A percentile compares a stretch with the other conserved stretches of the same genome.
Evolutionary conservation across 805 yeast genomes (phyloP).

Genomic region (Millerago galiae): DNA sequence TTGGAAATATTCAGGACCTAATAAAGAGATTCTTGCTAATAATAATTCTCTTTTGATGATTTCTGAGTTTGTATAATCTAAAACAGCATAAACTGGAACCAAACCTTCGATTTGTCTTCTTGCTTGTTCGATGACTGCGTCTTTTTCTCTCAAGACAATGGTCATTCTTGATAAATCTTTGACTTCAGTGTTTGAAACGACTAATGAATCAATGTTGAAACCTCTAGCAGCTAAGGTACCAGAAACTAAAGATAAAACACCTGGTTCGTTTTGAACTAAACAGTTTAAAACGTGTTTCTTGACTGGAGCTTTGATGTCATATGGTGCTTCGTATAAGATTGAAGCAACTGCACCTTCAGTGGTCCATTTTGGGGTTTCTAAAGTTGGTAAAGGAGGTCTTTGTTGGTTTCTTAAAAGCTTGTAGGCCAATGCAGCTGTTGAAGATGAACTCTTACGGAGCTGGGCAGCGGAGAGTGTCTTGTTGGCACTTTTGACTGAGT

Average conservation of each 20-base stretch:
- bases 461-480: too few species aligned
- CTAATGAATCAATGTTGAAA: conserved; percentile 94
- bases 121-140: conserved; percentile 95
- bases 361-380: conserved; percentile 91
- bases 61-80: conserved; percentile 87
- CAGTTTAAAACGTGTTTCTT: conserved; percentile 92
- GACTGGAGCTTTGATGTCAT: conserved; percentile 47
- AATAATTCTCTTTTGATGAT: conserved; percentile 87
- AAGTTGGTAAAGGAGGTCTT: conserved; percentile 87
- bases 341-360: conserved; percentile 97
- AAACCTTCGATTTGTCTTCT: conserved; percentile 96
- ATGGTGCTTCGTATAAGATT: conserved; percentile 85
- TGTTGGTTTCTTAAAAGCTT: conserved; percentile 78
- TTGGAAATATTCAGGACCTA: conserved; percentile 98
- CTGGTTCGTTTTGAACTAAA: conserved; percentile 97
- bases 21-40: conserved; percentile 82
- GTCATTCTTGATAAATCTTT: conserved; percentile 96
- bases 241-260: conserved; percentile 88
- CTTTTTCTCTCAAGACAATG: conserved; percentile 88
- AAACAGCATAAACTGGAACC: conserved; percentile 96
- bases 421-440: conserved; percentile 92
- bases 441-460: conserved; percentile 37
- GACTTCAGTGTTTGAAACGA: conserved; percentile 95
- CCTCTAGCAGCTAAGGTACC: conserved; percentile 98
- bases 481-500: too few species aligned